Percentiles rank a stretch among this genome's conserved stretches.
phyloP scores from a whole-genome alignment of 2,329 filamentous ascomycete species.

The Trichoderma atroviride region DNA sequence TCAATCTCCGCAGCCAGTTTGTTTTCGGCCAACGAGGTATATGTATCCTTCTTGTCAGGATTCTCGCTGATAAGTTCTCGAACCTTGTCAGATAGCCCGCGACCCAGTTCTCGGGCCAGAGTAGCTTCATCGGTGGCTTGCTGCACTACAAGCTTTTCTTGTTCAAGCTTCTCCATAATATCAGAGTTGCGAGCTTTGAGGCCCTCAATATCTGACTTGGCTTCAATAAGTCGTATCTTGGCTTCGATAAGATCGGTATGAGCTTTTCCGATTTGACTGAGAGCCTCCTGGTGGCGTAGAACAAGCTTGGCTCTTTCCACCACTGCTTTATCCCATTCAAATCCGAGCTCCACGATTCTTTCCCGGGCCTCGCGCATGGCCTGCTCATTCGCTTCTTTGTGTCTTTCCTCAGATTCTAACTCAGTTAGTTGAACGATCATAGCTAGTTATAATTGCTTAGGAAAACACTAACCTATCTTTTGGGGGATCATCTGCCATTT shows the following conservation, averaged over 20 bases:
- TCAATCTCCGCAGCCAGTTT: slow-evolving; percentile 67
- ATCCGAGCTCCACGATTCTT: slow-evolving; percentile 52
- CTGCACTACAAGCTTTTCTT: slow-evolving; percentile 44
- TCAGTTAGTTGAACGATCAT: slow-evolving; percentile 30
- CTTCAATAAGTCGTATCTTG: slow-evolving; percentile 75
- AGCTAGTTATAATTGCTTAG: neutral
- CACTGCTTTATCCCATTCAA: slow-evolving; percentile 57
- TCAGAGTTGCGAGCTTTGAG: slow-evolving; percentile 67
- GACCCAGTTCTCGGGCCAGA: slow-evolving; percentile 40
- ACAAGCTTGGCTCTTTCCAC: slow-evolving; percentile 59
- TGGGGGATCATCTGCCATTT: slow-evolving; percentile 68
- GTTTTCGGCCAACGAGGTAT: slow-evolving; percentile 48
- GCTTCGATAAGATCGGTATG: slow-evolving; percentile 69
- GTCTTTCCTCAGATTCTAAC: slow-evolving; percentile 43
- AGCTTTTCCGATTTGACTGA: slow-evolving; percentile 63
- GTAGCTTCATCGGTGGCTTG: slow-evolving; percentile 46
- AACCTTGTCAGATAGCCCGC: slow-evolving; percentile 41
- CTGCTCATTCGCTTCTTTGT: slow-evolving; percentile 38
- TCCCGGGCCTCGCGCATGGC: slow-evolving; percentile 40
- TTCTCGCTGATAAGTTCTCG: slow-evolving; percentile 45
- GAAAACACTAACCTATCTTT: slow-evolving; percentile 63
- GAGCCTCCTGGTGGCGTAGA: slow-evolving; percentile 57
- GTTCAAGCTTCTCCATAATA: slow-evolving; percentile 57
- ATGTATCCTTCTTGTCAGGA: slow-evolving; percentile 44
- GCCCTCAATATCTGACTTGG: slow-evolving; percentile 73